A percentile compares a stretch with the other conserved stretches of the same genome.
Conservation (phyloP, 768 basidiomycete genomes). For the Vararia minispora region DNA sequence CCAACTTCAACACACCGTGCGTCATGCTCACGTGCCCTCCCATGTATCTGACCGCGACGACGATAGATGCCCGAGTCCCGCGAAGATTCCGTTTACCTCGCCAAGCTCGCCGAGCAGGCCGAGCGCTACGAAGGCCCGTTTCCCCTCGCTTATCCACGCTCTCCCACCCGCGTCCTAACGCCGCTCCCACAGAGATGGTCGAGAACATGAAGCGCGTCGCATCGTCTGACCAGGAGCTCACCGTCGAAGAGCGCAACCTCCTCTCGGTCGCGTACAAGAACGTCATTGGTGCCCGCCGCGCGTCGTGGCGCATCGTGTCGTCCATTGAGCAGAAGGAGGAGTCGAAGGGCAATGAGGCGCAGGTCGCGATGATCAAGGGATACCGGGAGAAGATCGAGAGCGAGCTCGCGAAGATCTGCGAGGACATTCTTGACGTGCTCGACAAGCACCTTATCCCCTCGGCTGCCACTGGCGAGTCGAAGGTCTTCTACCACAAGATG, state of each 20-base stretch:
- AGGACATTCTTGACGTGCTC: conserved; percentile 95
- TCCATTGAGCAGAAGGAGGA: conserved; percentile 99
- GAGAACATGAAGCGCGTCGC: conserved; percentile 99
- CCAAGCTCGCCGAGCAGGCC: conserved; percentile 99
- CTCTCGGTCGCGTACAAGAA: conserved; percentile 99
- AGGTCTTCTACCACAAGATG: conserved; percentile 99
- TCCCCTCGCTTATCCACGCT: conserved; percentile 4
- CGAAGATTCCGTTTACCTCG: conserved; percentile 98
- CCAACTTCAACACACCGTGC: conserved; percentile 7
- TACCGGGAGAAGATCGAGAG: conserved; percentile 97
- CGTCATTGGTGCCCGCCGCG: conserved; percentile 95
- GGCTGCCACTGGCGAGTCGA: conserved; percentile 92
- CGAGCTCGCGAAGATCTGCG: conserved; percentile 96
- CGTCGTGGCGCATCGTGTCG: conserved; percentile 96
- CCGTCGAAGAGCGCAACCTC: conserved; percentile 96
- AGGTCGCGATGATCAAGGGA: conserved; percentile 94
- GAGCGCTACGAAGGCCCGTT: conserved; percentile 92
- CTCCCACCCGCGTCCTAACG: conserved; percentile 10
- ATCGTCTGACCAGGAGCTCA: conserved; percentile 95
- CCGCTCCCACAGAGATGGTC: conserved; percentile 68
- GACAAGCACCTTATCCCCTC: conserved; percentile 98
- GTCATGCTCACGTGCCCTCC: conserved; percentile 5
- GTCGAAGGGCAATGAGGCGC: conserved; percentile 93
- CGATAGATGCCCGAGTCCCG: conserved; percentile 72
- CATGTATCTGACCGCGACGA: conserved; percentile 1